A percentile compares a stretch with the other conserved stretches of the same genome.
phyloP scores from a whole-genome alignment of 768 basidiomycete genomes.

The Suillus occidentalis region DNA sequence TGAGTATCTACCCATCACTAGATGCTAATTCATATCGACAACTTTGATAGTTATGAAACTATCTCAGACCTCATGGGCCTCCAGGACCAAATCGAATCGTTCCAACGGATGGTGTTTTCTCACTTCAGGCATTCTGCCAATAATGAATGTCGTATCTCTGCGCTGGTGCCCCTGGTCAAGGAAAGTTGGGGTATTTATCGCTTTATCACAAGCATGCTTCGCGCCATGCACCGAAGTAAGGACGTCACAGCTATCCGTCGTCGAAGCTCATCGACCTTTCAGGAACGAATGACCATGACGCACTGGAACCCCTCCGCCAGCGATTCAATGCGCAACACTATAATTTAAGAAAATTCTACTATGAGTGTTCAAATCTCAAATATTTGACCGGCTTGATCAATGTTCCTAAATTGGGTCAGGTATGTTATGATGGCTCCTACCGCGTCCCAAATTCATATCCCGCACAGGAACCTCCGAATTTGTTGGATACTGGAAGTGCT shows the following conservation, averaged over 20 bases:
- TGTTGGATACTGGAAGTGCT: constrained; percentile 76
- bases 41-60: constrained; percentile 81
- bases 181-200: constrained; percentile 99
- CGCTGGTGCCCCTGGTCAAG: constrained; percentile 95
- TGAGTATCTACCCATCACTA: constrained; percentile 38
- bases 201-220: constrained; percentile 98
- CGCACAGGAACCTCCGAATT: constrained; percentile 90
- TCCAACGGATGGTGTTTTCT: constrained; percentile 96
- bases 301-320: constrained; percentile 82
- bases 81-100: constrained; percentile 98
- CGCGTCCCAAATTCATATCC: constrained; percentile 5
- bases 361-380: constrained; percentile 98
- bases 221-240: constrained; percentile 93
- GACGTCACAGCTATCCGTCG: constrained; percentile 10
- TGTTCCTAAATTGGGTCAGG: constrained; percentile 94
- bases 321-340: constrained; percentile 92
- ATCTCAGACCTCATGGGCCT: constrained; percentile 96
- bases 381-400: constrained; percentile 97
- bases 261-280: constrained; percentile 11
- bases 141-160: constrained; percentile 96
- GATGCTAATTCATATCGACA: constrained; percentile 12
- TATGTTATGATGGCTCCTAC: constrained; percentile 27
- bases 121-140: constrained; percentile 90
- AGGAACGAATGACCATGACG: constrained; percentile 91
- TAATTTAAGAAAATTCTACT: constrained; percentile 94